phyloP scores from a whole-genome alignment of 371 early-diverging fungal species.

The Mortierella sp. region DNA sequence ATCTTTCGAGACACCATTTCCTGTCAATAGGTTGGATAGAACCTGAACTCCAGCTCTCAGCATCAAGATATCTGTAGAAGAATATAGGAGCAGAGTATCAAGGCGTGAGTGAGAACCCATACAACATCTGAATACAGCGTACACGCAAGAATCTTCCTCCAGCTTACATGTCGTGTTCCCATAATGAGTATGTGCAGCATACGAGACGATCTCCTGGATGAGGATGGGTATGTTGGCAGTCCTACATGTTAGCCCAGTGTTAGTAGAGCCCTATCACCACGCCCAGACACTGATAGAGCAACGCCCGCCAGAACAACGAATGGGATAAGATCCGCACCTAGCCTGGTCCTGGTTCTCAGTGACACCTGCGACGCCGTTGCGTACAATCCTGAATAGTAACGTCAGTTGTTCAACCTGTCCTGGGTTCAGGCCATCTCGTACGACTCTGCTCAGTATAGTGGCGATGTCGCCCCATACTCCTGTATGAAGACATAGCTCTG shows the following conservation, averaged over 20 bases:
- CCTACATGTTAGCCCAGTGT: constrained; percentile 5
- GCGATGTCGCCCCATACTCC: constrained; percentile 23
- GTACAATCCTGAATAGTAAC: constrained; percentile 33
- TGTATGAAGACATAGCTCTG: constrained; percentile 8
- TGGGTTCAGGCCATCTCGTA: constrained; percentile 29
- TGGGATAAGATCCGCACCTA: constrained; percentile 3
- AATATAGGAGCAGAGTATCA: too few species aligned
- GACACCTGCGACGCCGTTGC: constrained; percentile 30
- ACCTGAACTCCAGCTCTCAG: constrained; percentile 48
- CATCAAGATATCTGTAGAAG: constrained; percentile 33
- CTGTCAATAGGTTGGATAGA: constrained; percentile 40
- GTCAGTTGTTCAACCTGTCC: constrained; percentile 27
- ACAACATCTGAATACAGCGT: background rate
- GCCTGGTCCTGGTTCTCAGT: constrained; percentile 36
- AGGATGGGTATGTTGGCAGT: constrained; percentile 6
- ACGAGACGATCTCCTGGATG: constrained; percentile 40
- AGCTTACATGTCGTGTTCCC: constrained; percentile 38
- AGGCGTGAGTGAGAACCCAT: background rate
- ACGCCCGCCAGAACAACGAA: background rate
- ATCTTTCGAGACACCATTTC: constrained; percentile 38
- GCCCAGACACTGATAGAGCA: background rate
- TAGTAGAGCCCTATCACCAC: background rate
- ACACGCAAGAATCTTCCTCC: background rate
- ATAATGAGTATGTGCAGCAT: constrained; percentile 50
- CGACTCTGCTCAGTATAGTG: constrained; percentile 9